A percentile compares a stretch with the other conserved stretches of the same genome.
phyloP scores from a whole-genome alignment of 2,329 filamentous ascomycete genomes.

The Davidsoniella eucalypti region DNA sequence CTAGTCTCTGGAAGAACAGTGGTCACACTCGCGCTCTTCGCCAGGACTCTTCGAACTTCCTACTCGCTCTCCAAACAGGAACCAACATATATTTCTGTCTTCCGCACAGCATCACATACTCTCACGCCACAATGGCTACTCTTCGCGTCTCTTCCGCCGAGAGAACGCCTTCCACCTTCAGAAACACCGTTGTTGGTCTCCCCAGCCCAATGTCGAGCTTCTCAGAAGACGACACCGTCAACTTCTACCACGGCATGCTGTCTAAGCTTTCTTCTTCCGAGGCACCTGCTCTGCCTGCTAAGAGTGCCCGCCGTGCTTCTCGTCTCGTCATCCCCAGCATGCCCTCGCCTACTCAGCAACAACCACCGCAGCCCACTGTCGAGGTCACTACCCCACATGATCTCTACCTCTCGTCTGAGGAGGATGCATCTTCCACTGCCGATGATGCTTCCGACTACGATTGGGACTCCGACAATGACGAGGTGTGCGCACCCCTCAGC shows the following conservation, averaged over 20 bases:
- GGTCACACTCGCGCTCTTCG: slow-evolving; percentile 1
- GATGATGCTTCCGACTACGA: slow-evolving; percentile 43
- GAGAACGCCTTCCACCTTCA: slow-evolving; percentile 7
- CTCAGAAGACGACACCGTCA: slow-evolving; percentile 9
- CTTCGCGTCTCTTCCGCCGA: slow-evolving; percentile 7
- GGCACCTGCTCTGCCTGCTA: slow-evolving; percentile 27
- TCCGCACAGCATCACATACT: not conserved
- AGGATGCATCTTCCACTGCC: slow-evolving; percentile 45
- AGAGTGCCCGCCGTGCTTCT: slow-evolving; percentile 28
- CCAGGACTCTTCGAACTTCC: not conserved
- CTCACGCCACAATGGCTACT: slow-evolving; percentile 4
- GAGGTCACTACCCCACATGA: slow-evolving; percentile 30
- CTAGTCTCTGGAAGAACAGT: slow-evolving; percentile 10
- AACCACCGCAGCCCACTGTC: not conserved
- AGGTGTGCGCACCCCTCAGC: slow-evolving; percentile 15
- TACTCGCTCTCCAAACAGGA: not conserved
- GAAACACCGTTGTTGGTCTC: slow-evolving; percentile 11
- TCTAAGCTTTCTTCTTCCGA: slow-evolving; percentile 3
- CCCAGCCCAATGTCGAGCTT: slow-evolving; percentile 14
- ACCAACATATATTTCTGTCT: not conserved
- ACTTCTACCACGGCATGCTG: slow-evolving; percentile 10
- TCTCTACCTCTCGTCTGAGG: slow-evolving; percentile 48
- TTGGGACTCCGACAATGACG: slow-evolving; percentile 27
- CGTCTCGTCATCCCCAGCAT: slow-evolving; percentile 21
- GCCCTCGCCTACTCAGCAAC: not conserved